Evolutionary conservation across 2,329 filamentous ascomycete species (phyloP), one percentile per base, ranked within the genome.

Genomic region (Verticillium nonalfalfae): DNA sequence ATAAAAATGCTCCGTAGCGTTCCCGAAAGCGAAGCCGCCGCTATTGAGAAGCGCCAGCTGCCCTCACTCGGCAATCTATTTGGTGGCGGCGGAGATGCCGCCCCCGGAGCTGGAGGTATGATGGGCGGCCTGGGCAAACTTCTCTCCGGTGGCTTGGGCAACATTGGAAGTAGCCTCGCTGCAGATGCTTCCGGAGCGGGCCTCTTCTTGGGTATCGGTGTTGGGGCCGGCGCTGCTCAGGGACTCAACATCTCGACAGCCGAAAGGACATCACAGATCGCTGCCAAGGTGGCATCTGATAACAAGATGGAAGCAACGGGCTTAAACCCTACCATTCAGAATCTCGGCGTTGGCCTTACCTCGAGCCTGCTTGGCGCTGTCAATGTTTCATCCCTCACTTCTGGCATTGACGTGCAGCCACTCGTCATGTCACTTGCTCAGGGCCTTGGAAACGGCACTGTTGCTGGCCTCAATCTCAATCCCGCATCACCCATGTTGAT

Each of bases 301-400:
- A 73, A 72, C 63, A 65, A 66, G n/a, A 68, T 71, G 66, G 57
- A 68, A 10, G 66, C 65, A 11, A 68, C 66, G 9, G 70, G 71
- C 15, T 63, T 74, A 21, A 72, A 73, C 60, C 68, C 70, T 0
- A 62, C 67, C 2, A 64, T 74, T 56, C 67, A 72, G 59, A 72
- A 69, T 57, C 64, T 70, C 7, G 70, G 69, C 40, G 68, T 69
- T 57, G 72, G 72, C 2, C 62, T 71, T 2, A 64, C 68, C 1
- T 66, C 70, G 0, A 68, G 71, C 4, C 64, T 72, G 0, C 60
- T 74, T 4, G 67, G 68, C 14, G 59, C 71, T 3, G 55, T 71
- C 34, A 64, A 70, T 59, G 13, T 70, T 31, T 62, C 59, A 0
- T 62, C 59, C 14, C 56, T 68, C 10, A 45, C 60, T 4, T 58